A percentile compares a stretch with the other conserved stretches of the same genome.
These are phyloP conservation scores for Priceomyces castillae DNA, from an alignment of 805 yeast species.

Conservation along the genomic window DNA sequence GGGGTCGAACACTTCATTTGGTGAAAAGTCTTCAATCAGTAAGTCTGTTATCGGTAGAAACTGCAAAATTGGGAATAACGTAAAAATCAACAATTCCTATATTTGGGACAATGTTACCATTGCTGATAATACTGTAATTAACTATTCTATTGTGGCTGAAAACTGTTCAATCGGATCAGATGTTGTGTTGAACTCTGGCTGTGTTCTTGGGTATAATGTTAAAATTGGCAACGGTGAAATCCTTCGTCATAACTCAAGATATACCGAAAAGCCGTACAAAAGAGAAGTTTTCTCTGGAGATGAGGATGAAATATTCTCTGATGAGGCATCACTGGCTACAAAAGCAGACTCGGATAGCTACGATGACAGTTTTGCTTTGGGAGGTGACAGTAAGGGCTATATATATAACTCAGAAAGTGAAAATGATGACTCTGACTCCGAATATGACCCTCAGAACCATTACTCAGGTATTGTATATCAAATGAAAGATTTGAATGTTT, in stretches of 20 bases:
- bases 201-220: constrained; percentile 77
- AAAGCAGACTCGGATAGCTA: constrained; percentile 15
- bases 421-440: constrained; percentile 41
- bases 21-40: constrained; percentile 64
- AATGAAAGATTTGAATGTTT: constrained; percentile 46
- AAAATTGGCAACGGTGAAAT: constrained; percentile 53
- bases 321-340: constrained; percentile 19
- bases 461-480: constrained; percentile 46
- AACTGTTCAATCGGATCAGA: constrained; percentile 53
- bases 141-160: constrained; percentile 69
- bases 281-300: constrained; percentile 22
- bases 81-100: constrained; percentile 67
- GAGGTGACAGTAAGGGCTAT: constrained; percentile 51
- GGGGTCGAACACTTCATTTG: constrained; percentile 74
- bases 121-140: constrained; percentile 59
- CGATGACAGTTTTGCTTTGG: constrained; percentile 42
- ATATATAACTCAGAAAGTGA: constrained; percentile 49
- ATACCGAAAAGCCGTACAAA: constrained; percentile 48
- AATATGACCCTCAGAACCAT: constrained; percentile 27
- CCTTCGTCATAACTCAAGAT: constrained; percentile 50
- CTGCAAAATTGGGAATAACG: constrained; percentile 81
- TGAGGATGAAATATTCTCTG: constrained; percentile 25
- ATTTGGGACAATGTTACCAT: constrained; percentile 83
- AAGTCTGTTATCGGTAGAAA: constrained; percentile 82
- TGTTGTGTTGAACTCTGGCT: constrained; percentile 60